Base-by-base conservation (phyloP, 2,329 filamentous ascomycete genomes). In the Xylaria arbuscula region DNA sequence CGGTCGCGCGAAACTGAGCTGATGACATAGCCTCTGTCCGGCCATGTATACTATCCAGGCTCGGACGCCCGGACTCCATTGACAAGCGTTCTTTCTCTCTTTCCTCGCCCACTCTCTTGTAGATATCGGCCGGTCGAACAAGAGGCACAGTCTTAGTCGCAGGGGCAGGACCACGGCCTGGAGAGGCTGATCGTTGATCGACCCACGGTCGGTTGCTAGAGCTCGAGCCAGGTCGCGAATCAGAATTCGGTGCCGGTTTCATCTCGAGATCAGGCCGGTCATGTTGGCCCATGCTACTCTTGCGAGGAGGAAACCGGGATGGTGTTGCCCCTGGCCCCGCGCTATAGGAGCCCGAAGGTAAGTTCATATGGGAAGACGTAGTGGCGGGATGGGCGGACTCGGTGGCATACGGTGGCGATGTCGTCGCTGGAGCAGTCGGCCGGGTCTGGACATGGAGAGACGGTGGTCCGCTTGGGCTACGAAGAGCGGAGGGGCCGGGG, bases 121-220 rank as follows among this genome's bases (percentile, higher is more conserved):
- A 94, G 50, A 94, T 90, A 72, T 97, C 93, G 13, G 91, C 87
- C 1, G 93, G 92, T 45, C 92, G 86, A 64, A 93, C 85, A 72
- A 95, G 90, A 0, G 89, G 86, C 22, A 88, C 80, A 0, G 87
- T 78, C 72, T 89, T 76, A 28, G 69, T 77, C 45, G 84, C 72
- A 32, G 80, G 80, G 59, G 76, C 72, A 36, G 80, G 73, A 19
- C 81, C 76, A 36, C 71, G 77, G 53, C 77, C 76, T 8, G 84
- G 83, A 8, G 84, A 84, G 17, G 76, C 76, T 11, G 81, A 76
- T 51, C 80, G 78, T 64, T 81, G 77, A 24, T 80, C 79, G 38
- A 74, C 68, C 78, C 78, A 80, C 11, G 80, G 77, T 28, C 69
- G 72, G 32, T 75, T 71, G 28, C 69, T 72, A n/a, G 73, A 71